Base-by-base conservation (phyloP, 176 grass and related monocot genomes). In the Paspalum notatum region DNA sequence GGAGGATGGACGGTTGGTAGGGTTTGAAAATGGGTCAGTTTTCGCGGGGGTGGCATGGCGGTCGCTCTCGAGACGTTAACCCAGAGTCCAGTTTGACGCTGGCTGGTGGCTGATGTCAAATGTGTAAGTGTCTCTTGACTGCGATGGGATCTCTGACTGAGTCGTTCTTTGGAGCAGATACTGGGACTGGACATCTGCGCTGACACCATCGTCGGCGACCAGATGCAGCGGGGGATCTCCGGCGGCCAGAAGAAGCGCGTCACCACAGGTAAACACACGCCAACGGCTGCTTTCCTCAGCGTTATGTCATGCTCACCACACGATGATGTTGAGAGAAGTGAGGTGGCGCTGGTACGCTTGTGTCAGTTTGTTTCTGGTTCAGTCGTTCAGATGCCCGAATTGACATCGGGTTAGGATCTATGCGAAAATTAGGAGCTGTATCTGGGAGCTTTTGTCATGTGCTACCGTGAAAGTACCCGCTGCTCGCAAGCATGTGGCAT, bases 231-330 rank as follows among this genome's bases (percentile, higher is more conserved):
- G 68, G 96, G 96, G 9, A 95, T 99, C 68, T 99, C 96, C 7
- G 96, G 96, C 1, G 96, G 96, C 46, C 96, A 99, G 78, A 95
- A 93, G 92, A 99, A 99, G 69, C 92, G 96, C 13, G 96, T 99
- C 84, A 99, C 96, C 43, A 99, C 96, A 18, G 96, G 96, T 95
- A 91, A 66, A 43, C 32, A 32, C 32, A 32, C 32, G 32, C 32
- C 32, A 3, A 3, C 32, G 32, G 32, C 21, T 37, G 68, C 65
- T 74, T 74, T 20, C 37, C 17, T 76, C 43, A 77, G 44, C 44
- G 9, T 59, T 57, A 37, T 38, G 80, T 77, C 76, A 86, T 87
- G 41, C 56, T 85, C 47, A 32, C 40, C 37, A 8, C 65, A 52
- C 38, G 17, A 9, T 80, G 13, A 42, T 74, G 11, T 12, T 7